Evolutionary conservation across 2,329 filamentous ascomycete species (phyloP), one percentile per base, ranked within the genome.

Genomic region (Fusarium drepaniforme): DNA sequence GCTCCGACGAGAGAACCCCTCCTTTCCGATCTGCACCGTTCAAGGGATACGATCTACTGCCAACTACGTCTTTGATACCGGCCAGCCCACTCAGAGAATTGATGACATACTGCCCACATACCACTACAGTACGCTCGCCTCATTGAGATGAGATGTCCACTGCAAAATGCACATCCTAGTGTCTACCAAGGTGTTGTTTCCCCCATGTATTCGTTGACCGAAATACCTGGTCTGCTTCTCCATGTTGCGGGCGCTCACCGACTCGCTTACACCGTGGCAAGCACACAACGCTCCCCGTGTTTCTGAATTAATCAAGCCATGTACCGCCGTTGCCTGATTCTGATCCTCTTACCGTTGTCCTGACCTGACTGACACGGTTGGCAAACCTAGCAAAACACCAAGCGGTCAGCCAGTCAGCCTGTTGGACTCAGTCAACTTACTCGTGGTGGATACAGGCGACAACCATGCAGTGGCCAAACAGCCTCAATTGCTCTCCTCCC

Each of bases 251-350:
- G 37, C 51, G 42, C 65, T 72, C 66, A 74, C 68, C 66, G 73
- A 67, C 63, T 66, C 59, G 37, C 59, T 64, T 64, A 57, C 62
- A 64, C 65, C 68, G 66, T 58, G 42, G 63, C 63, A 72, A 46
- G 38, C 58, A 42, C 35, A 28, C 44, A 42, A 57, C 35, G 57
- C 60, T 64, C 60, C 69, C 66, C 62, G 30, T 63, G 49, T 69
- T 71, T 71, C 46, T 68, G 21, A 65, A 35, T 42, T 58, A 65
- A 77, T 71, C 51, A 76, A 78, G 67, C 68, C 51, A 67, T 71
- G 65, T 13, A 44, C 42, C 40, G 44, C 57, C 35, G 40, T 77
- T 77, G 77, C 72, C 72, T 78, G 76, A 75, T 74, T 68, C 58
- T 67, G 49, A 68, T 64, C 38, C 56, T 44, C 37, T 66, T 64